Conservation (phyloP, 768 basidiomycete genomes). For the Boletus rex-veris region DNA sequence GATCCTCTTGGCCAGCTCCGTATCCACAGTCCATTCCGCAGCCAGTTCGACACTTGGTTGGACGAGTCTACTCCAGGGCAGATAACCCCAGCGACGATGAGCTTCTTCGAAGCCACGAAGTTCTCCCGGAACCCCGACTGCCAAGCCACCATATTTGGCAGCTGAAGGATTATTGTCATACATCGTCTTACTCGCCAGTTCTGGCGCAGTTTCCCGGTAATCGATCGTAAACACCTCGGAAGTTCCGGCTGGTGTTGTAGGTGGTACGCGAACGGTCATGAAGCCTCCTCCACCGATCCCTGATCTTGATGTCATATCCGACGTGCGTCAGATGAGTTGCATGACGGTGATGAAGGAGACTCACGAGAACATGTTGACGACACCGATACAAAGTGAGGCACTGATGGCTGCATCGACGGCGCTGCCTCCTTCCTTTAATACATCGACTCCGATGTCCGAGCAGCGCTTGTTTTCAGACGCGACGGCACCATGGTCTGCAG, state of each 20-base stretch:
- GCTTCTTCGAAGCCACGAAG: conserved; percentile 83
- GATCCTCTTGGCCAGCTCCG: conserved; percentile 72
- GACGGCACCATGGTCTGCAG: conserved; percentile 78
- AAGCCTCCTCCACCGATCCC: conserved; percentile 89
- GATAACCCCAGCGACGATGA: conserved; percentile 73
- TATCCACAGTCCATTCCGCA: conserved; percentile 72
- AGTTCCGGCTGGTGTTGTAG: conserved; percentile 34
- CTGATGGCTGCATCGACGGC: conserved; percentile 87
- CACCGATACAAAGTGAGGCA: conserved; percentile 73
- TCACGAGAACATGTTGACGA: conserved; percentile 89
- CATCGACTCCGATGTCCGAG: conserved; percentile 77
- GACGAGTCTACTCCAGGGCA: conserved; percentile 78
- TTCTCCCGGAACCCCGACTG: conserved; percentile 92
- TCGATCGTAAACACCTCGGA: conserved; percentile 75
- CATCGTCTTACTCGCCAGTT: conserved; percentile 72
- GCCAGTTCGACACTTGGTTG: conserved; percentile 74
- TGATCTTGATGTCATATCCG: conserved; percentile 41
- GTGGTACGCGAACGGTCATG: conserved; percentile 78
- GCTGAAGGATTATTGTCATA: conserved; percentile 52
- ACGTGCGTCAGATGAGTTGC: not conserved
- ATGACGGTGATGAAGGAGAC: conserved; percentile 22
- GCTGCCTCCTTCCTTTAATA: conserved; percentile 80
- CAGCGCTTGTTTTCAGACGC: conserved; percentile 86
- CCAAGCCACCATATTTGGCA: conserved; percentile 71
- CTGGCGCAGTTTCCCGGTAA: conserved; percentile 86